Evolutionary conservation across 73 alveolate species (phyloP).

Genomic region (Paramecium biaurelia): DNA sequence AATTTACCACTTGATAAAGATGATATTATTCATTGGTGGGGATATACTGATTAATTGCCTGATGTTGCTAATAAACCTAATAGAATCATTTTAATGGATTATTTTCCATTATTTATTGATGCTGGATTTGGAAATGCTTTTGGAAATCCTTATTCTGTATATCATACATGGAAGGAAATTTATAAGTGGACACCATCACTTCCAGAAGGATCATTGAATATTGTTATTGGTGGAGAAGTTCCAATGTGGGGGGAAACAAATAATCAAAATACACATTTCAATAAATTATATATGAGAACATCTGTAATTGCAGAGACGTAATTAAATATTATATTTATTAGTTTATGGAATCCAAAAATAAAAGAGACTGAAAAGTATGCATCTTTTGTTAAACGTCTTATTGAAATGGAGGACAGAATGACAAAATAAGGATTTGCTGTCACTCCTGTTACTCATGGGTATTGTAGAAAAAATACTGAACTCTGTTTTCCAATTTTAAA

Average conservation of each 20-base stretch:
- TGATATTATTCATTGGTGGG: conserved; percentile 59
- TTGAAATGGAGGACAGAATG: conserved; percentile 29
- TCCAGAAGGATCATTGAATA: conserved; percentile 6
- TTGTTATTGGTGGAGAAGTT: conserved; percentile 48
- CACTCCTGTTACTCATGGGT: conserved; percentile 4
- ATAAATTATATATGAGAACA: conserved; percentile 29
- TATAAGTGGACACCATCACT: conserved; percentile 37
- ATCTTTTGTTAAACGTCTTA: neutral
- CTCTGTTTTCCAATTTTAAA: neutral
- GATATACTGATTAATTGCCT: conserved; percentile 19
- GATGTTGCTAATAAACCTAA: conserved; percentile 23
- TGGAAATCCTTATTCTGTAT: conserved; percentile 24
- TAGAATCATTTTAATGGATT: conserved; percentile 10
- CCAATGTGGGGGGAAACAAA: conserved; percentile 60
- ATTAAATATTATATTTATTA: neutral
- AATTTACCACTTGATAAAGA: conserved; percentile 48
- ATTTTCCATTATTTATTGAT: conserved; percentile 41
- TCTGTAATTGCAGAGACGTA: conserved; percentile 42
- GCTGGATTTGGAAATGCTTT: conserved; percentile 52
- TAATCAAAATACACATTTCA: conserved; percentile 33
- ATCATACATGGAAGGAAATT: conserved; percentile 29
- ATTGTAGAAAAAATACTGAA: neutral
- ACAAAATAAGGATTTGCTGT: neutral
- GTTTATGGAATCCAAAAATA: conserved; percentile 38
- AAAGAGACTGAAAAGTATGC: neutral